Evolutionary conservation across 768 basidiomycete species (phyloP), one percentile per base, ranked within the genome.

Genomic region (Amanita fuliginea): DNA sequence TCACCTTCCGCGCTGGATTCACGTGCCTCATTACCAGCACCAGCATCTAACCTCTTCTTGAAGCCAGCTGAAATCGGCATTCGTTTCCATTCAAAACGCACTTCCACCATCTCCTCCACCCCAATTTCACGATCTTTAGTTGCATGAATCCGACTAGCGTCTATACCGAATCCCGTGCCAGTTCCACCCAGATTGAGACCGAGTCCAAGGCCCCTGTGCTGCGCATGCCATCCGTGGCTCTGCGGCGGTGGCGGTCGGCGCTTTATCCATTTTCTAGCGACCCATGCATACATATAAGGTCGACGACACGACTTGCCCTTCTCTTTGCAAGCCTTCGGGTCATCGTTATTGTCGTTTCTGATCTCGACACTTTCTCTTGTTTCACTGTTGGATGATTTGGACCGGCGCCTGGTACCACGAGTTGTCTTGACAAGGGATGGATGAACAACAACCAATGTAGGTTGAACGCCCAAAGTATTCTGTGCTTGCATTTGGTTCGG

Each of bases 11-110:
- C 42, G 4, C n/a, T 24, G 32, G 43, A 30, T 44, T 47, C 53
- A 13, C 34, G 24, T 30, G 26, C 28, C 28, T 45, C 52, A 30
- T 43, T 47, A 39, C 47, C 22, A 44, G 11, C 43, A 21, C 16
- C 44, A 16, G 53, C 22, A 51, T 51, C 43, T 57, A 54, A 44
- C 57, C 41, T 57, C 56, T 62, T 56, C 57, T 62, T 53, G 52
- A 57, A 42, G 55, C 59, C 41, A 51, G 56, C 59, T 50, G 48
- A 55, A 26, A 58, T 59, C 34, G 67, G 70, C 21, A 74, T 75
- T 42, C 84, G 67, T 57, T 75, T 75, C 89, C 89, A 92, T 64
- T 90, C 87, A 60, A 91, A 83, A 41, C 80, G 66, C 16, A 91
- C 78, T 57, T 90, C 86, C 1, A 87, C 74, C 21, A 68, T 70